Percentiles rank a stretch among this genome's conserved stretches.
These are phyloP conservation scores for Ploettnerulaceae sp. DNA, from an alignment of 2,329 filamentous ascomycete genomes.

Conservation along the genomic window DNA sequence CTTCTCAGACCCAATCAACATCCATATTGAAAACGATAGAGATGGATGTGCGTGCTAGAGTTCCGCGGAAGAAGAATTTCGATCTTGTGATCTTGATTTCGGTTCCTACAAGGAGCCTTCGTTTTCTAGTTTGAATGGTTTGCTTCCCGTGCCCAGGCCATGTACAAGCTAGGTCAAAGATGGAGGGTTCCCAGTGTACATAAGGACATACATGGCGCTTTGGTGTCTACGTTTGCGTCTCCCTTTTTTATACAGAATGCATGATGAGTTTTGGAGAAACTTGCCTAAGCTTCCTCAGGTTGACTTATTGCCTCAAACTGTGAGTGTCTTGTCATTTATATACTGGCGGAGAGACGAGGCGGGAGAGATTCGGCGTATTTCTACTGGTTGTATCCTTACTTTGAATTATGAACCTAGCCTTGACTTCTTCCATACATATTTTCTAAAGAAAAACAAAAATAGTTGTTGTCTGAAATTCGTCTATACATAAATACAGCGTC, in stretches of 20 bases:
- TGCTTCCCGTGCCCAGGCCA: slow-evolving; percentile 7
- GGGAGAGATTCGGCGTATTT: too few species aligned
- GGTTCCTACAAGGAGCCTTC: background rate
- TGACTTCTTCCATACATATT: too few species aligned
- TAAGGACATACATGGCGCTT: slow-evolving; percentile 32
- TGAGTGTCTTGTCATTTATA: too few species aligned
- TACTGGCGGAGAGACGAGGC: too few species aligned
- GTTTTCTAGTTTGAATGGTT: background rate
- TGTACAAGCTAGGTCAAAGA: slow-evolving; percentile 3
- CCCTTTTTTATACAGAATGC: slow-evolving; percentile 25
- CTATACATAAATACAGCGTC: too few species aligned
- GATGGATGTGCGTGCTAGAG: slow-evolving; percentile 87
- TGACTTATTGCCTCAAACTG: too few species aligned
- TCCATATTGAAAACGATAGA: slow-evolving; percentile 89
- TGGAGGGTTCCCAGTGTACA: slow-evolving; percentile 24
- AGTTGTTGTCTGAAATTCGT: too few species aligned
- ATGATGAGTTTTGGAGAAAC: background rate
- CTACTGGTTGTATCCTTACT: too few species aligned
- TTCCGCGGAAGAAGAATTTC: background rate
- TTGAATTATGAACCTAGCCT: too few species aligned
- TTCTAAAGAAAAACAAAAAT: too few species aligned
- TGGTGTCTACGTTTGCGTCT: slow-evolving; percentile 30
- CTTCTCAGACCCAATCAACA: slow-evolving; percentile 97
- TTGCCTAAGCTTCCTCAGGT: too few species aligned
- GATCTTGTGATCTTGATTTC: too few species aligned